Base-by-base conservation (phyloP, 495 filamentous ascomycete genomes). In the Talaromyces thailandensis region DNA sequence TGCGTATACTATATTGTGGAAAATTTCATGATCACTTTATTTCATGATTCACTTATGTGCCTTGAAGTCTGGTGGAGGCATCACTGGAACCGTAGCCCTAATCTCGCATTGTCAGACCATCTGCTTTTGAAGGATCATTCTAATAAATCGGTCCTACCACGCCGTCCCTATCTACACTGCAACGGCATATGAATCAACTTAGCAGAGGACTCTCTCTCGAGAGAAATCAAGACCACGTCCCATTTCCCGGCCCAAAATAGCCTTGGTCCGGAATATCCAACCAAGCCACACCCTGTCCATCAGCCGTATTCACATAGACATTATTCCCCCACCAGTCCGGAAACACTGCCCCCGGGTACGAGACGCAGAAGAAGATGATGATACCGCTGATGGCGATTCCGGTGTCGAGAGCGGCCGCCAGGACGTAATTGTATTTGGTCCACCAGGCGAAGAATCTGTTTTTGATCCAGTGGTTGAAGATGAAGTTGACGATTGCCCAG, bases 251-350 rank as follows among this genome's bases (percentile, higher is more conserved):
- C 37, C 78, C 76, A 60, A 80, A 79, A 53, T 78, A 79, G 23
- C 78, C 78, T 37, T 71, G 62, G 6, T 70, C 70, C 16, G 76
- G 76, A 69, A 79, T 72, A n/a, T 66, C 56, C 51, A 73, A 67
- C 64, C 70, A 80, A 3, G 78, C 62, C 43, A 78, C 62, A 21
- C 76, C 78, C 50, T 75, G 65, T 5, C 70, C 76, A 64, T 80
- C 78, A 0, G 75, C 76, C 6, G 76, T 80, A 64, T 80, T 74
- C 51, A 78, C 59, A 67, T 77, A 80, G 5, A 76, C 76, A n/a
- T 63, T 74, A 61, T 75, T 74, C 14, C 73, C 73, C 73, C 71
- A 75, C 73, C 73, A 74, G 14, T 71, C 63, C n/a, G 73, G 73
- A 58, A 75, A 75, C 4, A 64, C 61, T 6, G 67, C 72, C 8